Evolutionary conservation across 1,139 yeast genomes (phyloP).

Genomic region (Hanseniaspora uvarum): DNA sequence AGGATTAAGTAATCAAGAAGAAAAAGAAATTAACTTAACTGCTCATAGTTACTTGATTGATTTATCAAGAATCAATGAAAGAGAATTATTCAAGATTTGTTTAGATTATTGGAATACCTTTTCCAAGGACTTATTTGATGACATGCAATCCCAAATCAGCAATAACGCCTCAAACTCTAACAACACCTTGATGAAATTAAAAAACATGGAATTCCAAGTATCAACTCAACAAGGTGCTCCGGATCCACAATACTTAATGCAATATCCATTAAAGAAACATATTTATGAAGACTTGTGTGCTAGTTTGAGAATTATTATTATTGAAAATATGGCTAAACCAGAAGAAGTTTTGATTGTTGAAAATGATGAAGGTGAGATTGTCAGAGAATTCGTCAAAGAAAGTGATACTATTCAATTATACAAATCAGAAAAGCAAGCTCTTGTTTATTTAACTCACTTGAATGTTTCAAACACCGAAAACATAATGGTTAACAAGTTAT

Average conservation of each 20-base stretch:
- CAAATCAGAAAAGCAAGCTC: conserved; percentile 89
- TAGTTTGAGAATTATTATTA: conserved; percentile 75
- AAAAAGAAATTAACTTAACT: conserved; percentile 40
- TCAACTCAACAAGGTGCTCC: conserved; percentile 68
- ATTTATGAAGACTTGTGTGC: conserved; percentile 66
- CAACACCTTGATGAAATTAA: conserved; percentile 65
- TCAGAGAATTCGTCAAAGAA: conserved; percentile 92
- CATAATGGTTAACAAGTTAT: conserved; percentile 83
- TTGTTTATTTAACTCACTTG: conserved; percentile 88
- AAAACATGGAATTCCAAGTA: conserved; percentile 43
- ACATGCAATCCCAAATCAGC: conserved; percentile 44
- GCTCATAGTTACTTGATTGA: conserved; percentile 76
- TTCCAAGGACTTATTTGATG: conserved; percentile 70
- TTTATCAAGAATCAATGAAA: conserved; percentile 82
- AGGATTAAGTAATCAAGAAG: conserved; percentile 10
- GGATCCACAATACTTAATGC: conserved; percentile 65
- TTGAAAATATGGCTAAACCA: conserved; percentile 96
- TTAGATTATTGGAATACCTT: conserved; percentile 87
- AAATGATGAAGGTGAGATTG: conserved; percentile 98
- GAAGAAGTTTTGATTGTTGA: conserved; percentile 95
- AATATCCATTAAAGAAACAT: conserved; percentile 77
- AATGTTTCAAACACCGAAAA: conserved; percentile 89
- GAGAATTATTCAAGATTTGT: conserved; percentile 90
- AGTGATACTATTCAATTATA: conserved; percentile 92
- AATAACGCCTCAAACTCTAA: conserved; percentile 57